phyloP scores from a whole-genome alignment of 768 basidiomycete species.

The Psilocybe cubensis region DNA sequence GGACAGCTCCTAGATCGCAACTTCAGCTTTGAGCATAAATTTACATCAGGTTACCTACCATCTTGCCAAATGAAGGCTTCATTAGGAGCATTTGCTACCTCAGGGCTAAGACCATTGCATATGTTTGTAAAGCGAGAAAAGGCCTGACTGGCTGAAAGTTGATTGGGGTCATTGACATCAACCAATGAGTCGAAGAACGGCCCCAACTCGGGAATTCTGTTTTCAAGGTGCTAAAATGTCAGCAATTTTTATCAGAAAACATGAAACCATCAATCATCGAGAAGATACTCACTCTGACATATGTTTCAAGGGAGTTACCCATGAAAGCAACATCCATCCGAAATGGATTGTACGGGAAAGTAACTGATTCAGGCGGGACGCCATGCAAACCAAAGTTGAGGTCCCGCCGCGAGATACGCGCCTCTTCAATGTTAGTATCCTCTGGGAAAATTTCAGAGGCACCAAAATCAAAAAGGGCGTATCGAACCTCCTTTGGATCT shows the following conservation, averaged over 20 bases:
- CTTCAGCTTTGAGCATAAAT: not conserved
- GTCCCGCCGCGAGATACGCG: too few species aligned
- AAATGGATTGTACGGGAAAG: too few species aligned
- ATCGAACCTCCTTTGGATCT: not conserved
- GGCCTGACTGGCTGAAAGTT: not conserved
- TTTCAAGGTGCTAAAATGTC: not conserved
- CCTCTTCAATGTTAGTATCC: not conserved
- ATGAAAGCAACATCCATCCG: too few species aligned
- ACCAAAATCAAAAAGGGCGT: constrained; percentile 4
- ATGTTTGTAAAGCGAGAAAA: not conserved
- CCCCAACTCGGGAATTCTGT: not conserved
- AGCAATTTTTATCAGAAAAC: not conserved
- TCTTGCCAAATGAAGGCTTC: not conserved
- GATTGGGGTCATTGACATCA: not conserved
- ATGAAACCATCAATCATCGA: not conserved
- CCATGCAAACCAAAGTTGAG: too few species aligned
- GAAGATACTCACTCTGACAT: too few species aligned
- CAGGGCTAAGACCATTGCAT: not conserved
- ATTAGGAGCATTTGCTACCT: not conserved
- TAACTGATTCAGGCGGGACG: too few species aligned
- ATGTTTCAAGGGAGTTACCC: too few species aligned
- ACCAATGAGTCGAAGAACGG: not conserved
- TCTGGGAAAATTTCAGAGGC: not conserved
- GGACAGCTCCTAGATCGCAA: not conserved
- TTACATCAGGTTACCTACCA: not conserved